Base-by-base conservation (phyloP, 768 basidiomycete genomes). In the Russula olivacea region DNA sequence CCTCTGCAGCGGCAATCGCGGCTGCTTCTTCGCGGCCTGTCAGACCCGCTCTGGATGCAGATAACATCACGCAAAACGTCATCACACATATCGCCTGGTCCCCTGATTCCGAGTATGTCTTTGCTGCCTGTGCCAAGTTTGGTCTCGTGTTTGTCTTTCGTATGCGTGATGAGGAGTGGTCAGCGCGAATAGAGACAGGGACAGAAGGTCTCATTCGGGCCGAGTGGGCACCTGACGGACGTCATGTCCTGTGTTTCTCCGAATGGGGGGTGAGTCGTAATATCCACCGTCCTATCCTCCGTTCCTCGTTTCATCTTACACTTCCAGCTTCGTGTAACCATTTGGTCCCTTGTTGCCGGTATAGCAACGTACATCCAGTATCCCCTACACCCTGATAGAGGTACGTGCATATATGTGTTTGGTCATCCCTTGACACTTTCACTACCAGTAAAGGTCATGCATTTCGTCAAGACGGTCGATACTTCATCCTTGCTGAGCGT, bases 141-240 rank as follows among this genome's bases (percentile, higher is more conserved):
- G 87, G 88, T 4, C 74, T 85, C 28, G 88, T 91, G 15, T 85
- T 87, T 70, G 81, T 94, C 43, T 87, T 87, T 74, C 91, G 88
- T 64, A 77, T 96, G 67, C 79, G 85, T 25, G 88, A 92, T 69
- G 91, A 93, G 69, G 77, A 80, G 8, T 91, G 92, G 88, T 80
- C 76, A 54, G 87, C 89, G 4, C 81, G 83, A 41, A 87, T 93
- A 64, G 88, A 93, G 67, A 80, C 87, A 8, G 91, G 90, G 30
- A 80, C 85, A 28, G 94, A 96, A 78, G 88, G 94, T 12, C 82
- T 97, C 54, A 81, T 86, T 21, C 91, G 84, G 70, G 91, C 88
- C 19, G 91, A 95, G 70, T 98, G 94, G 94, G 89, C 89, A 0
- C 90, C 88, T 2, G 89, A 89, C 70, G 92, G 92, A 17, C 80